Percentiles rank a stretch among this genome's conserved stretches.
phyloP scores from a whole-genome alignment of 768 basidiomycete species.

The Hortiboletus campestris region DNA sequence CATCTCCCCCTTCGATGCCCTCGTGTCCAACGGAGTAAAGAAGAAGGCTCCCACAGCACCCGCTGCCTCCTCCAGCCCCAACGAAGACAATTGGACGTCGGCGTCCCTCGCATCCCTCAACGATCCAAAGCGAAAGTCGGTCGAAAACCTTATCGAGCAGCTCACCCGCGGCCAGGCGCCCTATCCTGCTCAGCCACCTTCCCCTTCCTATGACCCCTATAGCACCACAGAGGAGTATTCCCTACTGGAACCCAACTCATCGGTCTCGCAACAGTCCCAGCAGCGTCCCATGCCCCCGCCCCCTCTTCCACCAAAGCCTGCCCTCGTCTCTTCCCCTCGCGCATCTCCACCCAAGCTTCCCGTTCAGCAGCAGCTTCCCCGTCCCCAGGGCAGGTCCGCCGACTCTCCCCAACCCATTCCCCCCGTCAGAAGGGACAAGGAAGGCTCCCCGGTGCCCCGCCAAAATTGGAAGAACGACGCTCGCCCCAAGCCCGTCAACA shows the following conservation, averaged over 20 bases:
- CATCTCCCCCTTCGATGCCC: conserved; percentile 79
- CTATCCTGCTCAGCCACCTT: conserved; percentile 37
- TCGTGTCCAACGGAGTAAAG: conserved; percentile 55
- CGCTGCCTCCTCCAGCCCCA: conserved; percentile 41
- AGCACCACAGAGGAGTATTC: conserved; percentile 47
- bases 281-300: conserved; percentile 46
- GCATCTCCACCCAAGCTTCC: conserved; percentile 65
- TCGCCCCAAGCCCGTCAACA: conserved; percentile 37
- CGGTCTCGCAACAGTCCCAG: conserved; percentile 21
- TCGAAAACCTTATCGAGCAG: conserved; percentile 79
- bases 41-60: conserved; percentile 77
- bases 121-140: conserved; percentile 75
- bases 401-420: conserved; percentile 50
- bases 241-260: conserved; percentile 37
- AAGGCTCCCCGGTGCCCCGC: conserved; percentile 66
- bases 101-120: conserved; percentile 28
- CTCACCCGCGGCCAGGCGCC: conserved; percentile 50
- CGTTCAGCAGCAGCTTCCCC: conserved; percentile 39
- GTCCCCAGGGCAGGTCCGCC: conserved; percentile 47
- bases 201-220: conserved; percentile 33
- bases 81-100: conserved; percentile 61
- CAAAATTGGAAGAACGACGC: conserved; percentile 38
- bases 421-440: conserved; percentile 56
- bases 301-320: conserved; percentile 62
- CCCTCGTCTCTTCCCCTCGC: conserved; percentile 51